Evolutionary conservation across 2,329 filamentous ascomycete species (phyloP), one percentile per base, ranked within the genome.

Genomic region (Davidsoniella neocaledoniae): DNA sequence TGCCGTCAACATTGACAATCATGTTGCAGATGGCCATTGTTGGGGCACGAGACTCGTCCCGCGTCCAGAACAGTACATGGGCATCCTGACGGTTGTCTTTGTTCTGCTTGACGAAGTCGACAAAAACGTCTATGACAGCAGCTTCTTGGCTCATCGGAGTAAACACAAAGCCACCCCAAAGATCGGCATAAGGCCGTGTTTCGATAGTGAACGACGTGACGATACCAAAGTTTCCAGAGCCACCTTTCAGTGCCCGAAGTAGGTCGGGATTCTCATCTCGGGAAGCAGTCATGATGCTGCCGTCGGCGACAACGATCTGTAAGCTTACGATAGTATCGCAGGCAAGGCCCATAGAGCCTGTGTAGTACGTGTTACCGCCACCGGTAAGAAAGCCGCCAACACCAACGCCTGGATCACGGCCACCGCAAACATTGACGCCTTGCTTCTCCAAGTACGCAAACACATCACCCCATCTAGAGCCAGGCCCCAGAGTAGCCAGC

Each of bases 371-470:
- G 21, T 45, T 45, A 8, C 26, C 26, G 14, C 43, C 25, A 5
- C 43, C 43, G 4, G 43, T 33, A n/a, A 45, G 14, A 26, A 45
- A 45, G 6, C 21, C n/a, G 16, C 43, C 43, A 33, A 45, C 19
- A 12, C 25, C 25, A 33, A 45, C 43, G 29, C 36, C n/a, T 16
- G 25, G 36, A 14, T 45, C 43, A 7, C 12, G 21, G 10, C 43
- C 70, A 1, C 70, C 71, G 0, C 64, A 61, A 2, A 69, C 68
- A 1, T 63, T 59, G 7, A 69, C 56, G 1, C 61, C 61, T 17
- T 64, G 54, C 5, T 59, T 56, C 16, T 57, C 55, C 5, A 62
- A 47, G 5, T 51, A 38, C 7, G 51, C 49, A 25, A 58, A 60
- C 2, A 59, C 55, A 6, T 54, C 50, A 1, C 52, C 51, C 72